Conservation (phyloP, 352 stramenopile species). For the Globisporangium uncinulatum region DNA sequence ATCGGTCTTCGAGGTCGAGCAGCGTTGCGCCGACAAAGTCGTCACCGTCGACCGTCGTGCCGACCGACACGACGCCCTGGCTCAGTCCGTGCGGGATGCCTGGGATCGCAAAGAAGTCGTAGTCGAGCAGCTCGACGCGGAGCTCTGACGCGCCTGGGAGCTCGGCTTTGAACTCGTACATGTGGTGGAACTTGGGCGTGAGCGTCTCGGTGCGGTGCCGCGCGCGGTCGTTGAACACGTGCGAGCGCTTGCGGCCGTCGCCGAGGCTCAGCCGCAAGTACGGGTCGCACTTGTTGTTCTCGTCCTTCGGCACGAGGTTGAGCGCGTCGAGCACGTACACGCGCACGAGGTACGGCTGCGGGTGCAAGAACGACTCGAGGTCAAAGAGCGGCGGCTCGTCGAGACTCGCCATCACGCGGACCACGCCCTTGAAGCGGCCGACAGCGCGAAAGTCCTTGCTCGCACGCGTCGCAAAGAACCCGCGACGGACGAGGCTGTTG, state of each 20-base stretch:
- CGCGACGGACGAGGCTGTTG: constrained; percentile 30
- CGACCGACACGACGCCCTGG: constrained; percentile 39
- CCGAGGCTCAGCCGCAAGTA: constrained; percentile 82
- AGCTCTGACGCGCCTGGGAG: constrained; percentile 75
- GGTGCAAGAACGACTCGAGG: constrained; percentile 65
- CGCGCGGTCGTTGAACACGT: constrained; percentile 76
- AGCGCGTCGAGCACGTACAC: constrained; percentile 85
- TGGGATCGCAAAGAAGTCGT: constrained; percentile 68
- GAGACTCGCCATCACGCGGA: constrained; percentile 69
- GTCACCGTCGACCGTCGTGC: constrained; percentile 54
- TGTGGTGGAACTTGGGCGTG: constrained; percentile 86
- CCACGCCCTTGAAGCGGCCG: constrained; percentile 87
- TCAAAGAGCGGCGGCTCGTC: constrained; percentile 74
- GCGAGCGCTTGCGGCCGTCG: constrained; percentile 51
- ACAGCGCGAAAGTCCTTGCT: constrained; percentile 44
- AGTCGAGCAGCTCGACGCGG: constrained; percentile 62
- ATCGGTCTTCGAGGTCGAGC: constrained; percentile 92
- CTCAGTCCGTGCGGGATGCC: constrained; percentile 43
- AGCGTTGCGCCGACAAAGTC: constrained; percentile 90
- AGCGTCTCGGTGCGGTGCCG: constrained; percentile 75
- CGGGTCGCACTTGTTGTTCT: constrained; percentile 79
- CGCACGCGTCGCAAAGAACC: constrained; percentile 22
- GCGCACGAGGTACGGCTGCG: constrained; percentile 75
- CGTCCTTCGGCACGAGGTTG: constrained; percentile 78
- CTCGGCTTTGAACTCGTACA: constrained; percentile 88